Conservation (phyloP, 1,284 basidiomycete genomes). For the Athelia psychrophila region DNA sequence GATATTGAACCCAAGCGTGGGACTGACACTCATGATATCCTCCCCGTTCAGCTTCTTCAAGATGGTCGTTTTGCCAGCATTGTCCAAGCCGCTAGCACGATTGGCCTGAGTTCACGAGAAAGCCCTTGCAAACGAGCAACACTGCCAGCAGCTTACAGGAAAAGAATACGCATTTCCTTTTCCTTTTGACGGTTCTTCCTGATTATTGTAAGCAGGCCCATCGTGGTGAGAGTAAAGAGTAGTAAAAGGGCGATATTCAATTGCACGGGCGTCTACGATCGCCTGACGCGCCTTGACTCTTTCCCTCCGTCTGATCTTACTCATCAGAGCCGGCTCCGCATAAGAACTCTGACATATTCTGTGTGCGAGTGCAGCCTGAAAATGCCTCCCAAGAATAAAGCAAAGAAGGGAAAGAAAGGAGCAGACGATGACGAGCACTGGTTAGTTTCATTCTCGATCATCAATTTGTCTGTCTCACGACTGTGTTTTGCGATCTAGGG, state of each 20-base stretch:
- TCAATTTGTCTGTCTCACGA: constrained; percentile 1
- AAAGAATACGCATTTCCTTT: constrained; percentile 94
- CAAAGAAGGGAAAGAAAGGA: constrained; percentile 82
- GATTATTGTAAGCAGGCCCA: constrained; percentile 96
- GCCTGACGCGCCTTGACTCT: background rate
- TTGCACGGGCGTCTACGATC: background rate
- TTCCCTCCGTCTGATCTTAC: background rate
- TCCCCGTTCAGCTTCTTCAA: constrained; percentile 92
- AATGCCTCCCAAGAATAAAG: constrained; percentile 89
- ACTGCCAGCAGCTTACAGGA: constrained; percentile 65
- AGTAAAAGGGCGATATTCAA: constrained; percentile 3
- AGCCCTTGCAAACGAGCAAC: constrained; percentile 8
- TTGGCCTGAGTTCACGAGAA: constrained; percentile 9
- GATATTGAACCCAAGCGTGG: constrained; percentile 98
- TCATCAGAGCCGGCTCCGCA: too few species aligned
- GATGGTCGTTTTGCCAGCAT: constrained; percentile 98
- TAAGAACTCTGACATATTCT: too few species aligned
- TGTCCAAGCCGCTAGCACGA: constrained; percentile 85
- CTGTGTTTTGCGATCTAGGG: constrained; percentile 42
- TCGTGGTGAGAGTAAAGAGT: constrained; percentile 24
- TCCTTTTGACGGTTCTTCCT: constrained; percentile 95
- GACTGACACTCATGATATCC: constrained; percentile 84
- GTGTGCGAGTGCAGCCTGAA: constrained; percentile 3
- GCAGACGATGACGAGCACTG: constrained; percentile 79
- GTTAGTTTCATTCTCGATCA: constrained; percentile 39